Evolutionary conservation across 768 basidiomycete genomes (phyloP).

Genomic region (Tricholoma hemisulphureum): DNA sequence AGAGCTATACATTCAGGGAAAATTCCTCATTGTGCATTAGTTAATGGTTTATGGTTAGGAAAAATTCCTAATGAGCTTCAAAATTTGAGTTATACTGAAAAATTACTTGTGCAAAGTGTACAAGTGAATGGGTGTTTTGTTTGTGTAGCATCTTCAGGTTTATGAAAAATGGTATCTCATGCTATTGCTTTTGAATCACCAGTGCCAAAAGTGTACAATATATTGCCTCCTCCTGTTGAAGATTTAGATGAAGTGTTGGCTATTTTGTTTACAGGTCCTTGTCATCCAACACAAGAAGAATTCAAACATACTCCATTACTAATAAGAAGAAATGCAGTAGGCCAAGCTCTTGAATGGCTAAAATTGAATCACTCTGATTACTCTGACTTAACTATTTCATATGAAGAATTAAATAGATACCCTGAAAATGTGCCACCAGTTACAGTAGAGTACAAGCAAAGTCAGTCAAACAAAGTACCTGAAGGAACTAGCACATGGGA

Average conservation of each 20-base stretch:
- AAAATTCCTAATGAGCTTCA: constrained; percentile 27
- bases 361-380: constrained; percentile 35
- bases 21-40: constrained; percentile 25
- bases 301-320: constrained; percentile 2
- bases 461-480: constrained; percentile 17
- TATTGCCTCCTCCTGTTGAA: constrained; percentile 26
- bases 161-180: constrained; percentile 34
- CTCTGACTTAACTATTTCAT: constrained; percentile 25
- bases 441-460: constrained; percentile 18
- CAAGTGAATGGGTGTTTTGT: constrained; percentile 31
- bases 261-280: constrained; percentile 29
- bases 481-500: constrained; percentile 27
- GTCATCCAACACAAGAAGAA: constrained; percentile 22
- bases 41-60: constrained; percentile 37
- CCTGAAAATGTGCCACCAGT: constrained; percentile 21
- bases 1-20: constrained; percentile 3
- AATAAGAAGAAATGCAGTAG: not conserved
- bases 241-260: constrained; percentile 34
- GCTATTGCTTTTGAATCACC: constrained; percentile 31
- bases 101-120: constrained; percentile 24
- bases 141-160: constrained; percentile 24
- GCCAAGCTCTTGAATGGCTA: constrained; percentile 33
- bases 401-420: constrained; percentile 23
- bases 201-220: constrained; percentile 26
- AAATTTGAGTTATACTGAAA: constrained; percentile 28